Conservation (phyloP, 306 rosid genomes). For the Arachis hypogaea region DNA sequence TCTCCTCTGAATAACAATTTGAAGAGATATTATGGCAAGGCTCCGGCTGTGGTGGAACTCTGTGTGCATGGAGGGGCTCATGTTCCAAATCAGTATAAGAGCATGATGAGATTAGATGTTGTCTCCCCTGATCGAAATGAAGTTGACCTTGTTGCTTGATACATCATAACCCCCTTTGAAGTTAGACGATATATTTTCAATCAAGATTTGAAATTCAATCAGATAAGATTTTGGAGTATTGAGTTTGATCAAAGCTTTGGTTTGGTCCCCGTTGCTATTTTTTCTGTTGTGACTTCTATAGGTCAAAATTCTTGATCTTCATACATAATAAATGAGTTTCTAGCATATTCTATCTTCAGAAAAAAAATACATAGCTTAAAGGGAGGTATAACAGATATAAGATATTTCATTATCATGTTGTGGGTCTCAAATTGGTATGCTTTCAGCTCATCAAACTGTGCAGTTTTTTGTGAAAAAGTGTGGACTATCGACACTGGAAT, state of each 20-base stretch:
- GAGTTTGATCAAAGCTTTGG: slow-evolving; percentile 24
- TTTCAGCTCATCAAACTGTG: slow-evolving; percentile 11
- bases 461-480: slow-evolving; percentile 13
- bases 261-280: slow-evolving; percentile 7
- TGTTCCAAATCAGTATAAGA: slow-evolving; percentile 63
- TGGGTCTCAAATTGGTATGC: slow-evolving; percentile 7
- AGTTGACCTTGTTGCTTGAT: slow-evolving; percentile 73
- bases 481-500: background rate
- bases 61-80: slow-evolving; percentile 85
- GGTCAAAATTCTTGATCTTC: background rate
- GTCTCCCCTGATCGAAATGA: slow-evolving; percentile 81
- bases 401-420: background rate
- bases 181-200: slow-evolving; percentile 9
- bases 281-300: slow-evolving; percentile 7
- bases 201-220: slow-evolving; percentile 17
- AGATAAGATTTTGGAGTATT: slow-evolving; percentile 16
- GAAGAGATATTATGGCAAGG: slow-evolving; percentile 88
- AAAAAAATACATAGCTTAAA: slow-evolving; percentile 8
- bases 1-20: slow-evolving; percentile 70
- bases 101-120: slow-evolving; percentile 93
- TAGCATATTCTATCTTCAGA: slow-evolving; percentile 28
- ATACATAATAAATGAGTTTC: slow-evolving; percentile 6
- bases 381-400: slow-evolving; percentile 1
- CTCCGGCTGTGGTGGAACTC: slow-evolving; percentile 88
- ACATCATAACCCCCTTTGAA: slow-evolving; percentile 8